A percentile compares a stretch with the other conserved stretches of the same genome.
Conservation (phyloP, 257 asterid species). For the Avicennia marina region DNA sequence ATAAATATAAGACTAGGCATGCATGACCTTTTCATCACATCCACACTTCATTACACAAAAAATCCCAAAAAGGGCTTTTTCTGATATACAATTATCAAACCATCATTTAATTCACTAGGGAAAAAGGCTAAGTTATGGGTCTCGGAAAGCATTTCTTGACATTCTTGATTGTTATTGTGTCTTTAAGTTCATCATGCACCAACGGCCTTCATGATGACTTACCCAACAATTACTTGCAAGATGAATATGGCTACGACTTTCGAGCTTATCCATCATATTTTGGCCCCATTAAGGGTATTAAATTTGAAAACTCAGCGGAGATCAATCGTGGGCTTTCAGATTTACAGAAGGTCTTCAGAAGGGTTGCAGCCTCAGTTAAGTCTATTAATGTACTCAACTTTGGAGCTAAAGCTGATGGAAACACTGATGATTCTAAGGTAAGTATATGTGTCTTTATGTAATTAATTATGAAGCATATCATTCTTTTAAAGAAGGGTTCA, state of each 20-base stretch:
- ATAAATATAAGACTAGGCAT: neutral
- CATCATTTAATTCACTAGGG: neutral
- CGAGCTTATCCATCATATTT: neutral
- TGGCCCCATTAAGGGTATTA: neutral
- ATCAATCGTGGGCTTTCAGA: neutral
- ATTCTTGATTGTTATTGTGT: neutral
- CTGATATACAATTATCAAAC: too few species aligned
- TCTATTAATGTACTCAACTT: slow-evolving; percentile 34
- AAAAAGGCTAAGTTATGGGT: neutral
- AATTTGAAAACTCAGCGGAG: neutral
- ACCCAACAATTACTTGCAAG: neutral
- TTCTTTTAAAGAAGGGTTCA: neutral
- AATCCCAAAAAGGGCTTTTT: neutral
- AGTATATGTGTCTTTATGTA: neutral
- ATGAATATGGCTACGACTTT: neutral
- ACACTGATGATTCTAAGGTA: slow-evolving; percentile 49
- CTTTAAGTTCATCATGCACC: neutral
- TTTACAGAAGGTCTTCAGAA: neutral
- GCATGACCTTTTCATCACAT: neutral
- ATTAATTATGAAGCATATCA: too few species aligned
- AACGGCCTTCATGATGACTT: neutral
- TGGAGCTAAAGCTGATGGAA: slow-evolving; percentile 72
- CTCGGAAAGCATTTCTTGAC: neutral
- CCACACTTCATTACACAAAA: neutral
- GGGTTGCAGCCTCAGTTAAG: neutral